Base-by-base conservation (phyloP, 129 eudicot species). In the Kitagawia praeruptora region DNA sequence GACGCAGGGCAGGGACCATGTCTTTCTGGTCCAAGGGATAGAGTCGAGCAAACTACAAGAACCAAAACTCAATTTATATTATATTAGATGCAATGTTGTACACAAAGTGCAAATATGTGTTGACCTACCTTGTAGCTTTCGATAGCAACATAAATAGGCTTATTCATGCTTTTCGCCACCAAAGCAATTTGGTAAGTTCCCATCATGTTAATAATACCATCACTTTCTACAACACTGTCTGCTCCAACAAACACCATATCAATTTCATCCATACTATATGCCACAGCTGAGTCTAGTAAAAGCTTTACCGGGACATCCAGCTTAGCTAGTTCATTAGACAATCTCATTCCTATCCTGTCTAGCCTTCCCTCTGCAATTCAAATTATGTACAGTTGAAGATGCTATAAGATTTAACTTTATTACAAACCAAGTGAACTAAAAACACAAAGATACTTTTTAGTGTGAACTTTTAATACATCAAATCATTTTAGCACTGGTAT, bases 171-270 rank as follows among this genome's bases (percentile, higher is more conserved):
- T 79, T 95, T 93, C 28, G 98, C 98, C 77, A 95, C 92, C 83
- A 95, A 77, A 0, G 97, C 96, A 80, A 92, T 90, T 85, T 95
- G 98, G 84, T 95, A 95, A 12, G 98, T 92, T 13, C 98, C 98
- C 98, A 95, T 95, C 98, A 95, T 95, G 85, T 95, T 95, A 66
- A 95, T 95, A 70, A 95, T 89, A 21, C 98, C 97, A 72, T 97
- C 98, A 77, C 97, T 95, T 81, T 95, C 98, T 40, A 95, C 98
- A 51, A 95, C 98, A 27, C 97, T 97, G 80, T 95, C 98, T 0
- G 98, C 98, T 75, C 98, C 98, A 23, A 95, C 98, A 80, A 95
- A 84, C 38, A 95, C 97, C 98, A 95, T 95, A 90, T 95, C 98
- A 61, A 95, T 88, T 78, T 95, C 98, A 84, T 95, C 97, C 98